phyloP scores from a whole-genome alignment of 2,329 filamentous ascomycete species.

The Chrysoporthe deuterocubensis region DNA sequence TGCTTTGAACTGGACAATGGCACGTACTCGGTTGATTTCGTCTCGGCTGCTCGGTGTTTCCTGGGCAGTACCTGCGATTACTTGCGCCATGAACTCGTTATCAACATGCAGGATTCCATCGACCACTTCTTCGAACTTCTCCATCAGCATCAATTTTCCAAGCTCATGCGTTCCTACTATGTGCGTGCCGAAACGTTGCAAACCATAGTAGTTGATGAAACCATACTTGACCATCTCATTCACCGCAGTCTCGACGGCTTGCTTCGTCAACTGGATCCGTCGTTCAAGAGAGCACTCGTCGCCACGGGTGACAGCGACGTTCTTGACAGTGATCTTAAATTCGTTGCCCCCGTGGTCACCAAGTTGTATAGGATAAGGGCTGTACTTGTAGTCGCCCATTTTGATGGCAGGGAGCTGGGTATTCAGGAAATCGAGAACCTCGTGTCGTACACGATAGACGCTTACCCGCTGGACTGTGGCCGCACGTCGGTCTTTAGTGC shows the following conservation, averaged over 20 bases:
- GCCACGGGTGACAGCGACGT: constrained; percentile 67
- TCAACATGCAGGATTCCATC: constrained; percentile 77
- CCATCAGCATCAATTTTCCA: constrained; percentile 81
- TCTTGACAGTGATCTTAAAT: constrained; percentile 88
- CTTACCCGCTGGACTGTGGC: constrained; percentile 85
- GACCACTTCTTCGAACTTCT: constrained; percentile 80
- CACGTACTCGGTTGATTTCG: constrained; percentile 77
- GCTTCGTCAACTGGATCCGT: constrained; percentile 47
- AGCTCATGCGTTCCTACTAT: constrained; percentile 82
- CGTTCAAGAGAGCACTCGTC: constrained; percentile 52
- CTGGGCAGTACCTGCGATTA: constrained; percentile 52
- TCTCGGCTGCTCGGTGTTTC: constrained; percentile 65
- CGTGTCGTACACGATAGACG: constrained; percentile 53
- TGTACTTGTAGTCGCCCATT: constrained; percentile 83
- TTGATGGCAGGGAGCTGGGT: constrained; percentile 63
- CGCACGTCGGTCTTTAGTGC: constrained; percentile 88
- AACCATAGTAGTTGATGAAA: constrained; percentile 96
- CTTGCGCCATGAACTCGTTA: constrained; percentile 58
- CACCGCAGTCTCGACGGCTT: constrained; percentile 63
- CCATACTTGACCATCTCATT: constrained; percentile 72
- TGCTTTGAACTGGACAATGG: constrained; percentile 74
- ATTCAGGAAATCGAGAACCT: constrained; percentile 70
- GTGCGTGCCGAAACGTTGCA: constrained; percentile 96
- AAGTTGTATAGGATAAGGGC: constrained; percentile 72
- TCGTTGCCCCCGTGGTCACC: constrained; percentile 89